Conservation (phyloP, 2,329 filamentous ascomycete species). For the Venturia aucupariae region DNA sequence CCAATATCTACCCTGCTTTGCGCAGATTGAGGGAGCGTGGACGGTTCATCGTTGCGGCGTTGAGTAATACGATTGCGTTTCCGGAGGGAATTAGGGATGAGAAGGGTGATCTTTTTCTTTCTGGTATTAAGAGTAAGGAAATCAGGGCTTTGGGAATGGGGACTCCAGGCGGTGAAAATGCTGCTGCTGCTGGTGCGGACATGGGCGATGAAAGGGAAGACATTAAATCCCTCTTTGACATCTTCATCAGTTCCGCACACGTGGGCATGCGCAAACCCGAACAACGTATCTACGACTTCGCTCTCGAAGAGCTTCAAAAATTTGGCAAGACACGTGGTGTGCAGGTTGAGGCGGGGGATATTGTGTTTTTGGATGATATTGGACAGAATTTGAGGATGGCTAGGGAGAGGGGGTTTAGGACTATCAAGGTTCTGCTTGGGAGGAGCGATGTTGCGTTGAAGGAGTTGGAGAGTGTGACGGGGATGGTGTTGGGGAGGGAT, state of each 20-base stretch:
- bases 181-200: neutral
- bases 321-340: slow-evolving; percentile 39
- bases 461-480: slow-evolving; percentile 67
- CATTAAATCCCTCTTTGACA: slow-evolving; percentile 63
- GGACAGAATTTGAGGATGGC: slow-evolving; percentile 84
- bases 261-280: slow-evolving; percentile 85
- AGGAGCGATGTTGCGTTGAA: slow-evolving; percentile 71
- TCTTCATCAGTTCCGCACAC: slow-evolving; percentile 81
- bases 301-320: slow-evolving; percentile 56
- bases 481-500: slow-evolving; percentile 52
- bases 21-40: slow-evolving; percentile 48
- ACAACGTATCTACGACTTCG: slow-evolving; percentile 66
- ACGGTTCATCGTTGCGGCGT: slow-evolving; percentile 64
- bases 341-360: slow-evolving; percentile 52
- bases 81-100: slow-evolving; percentile 64
- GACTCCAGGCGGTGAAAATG: neutral
- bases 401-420: slow-evolving; percentile 63
- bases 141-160: slow-evolving; percentile 25
- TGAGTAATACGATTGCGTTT: slow-evolving; percentile 87
- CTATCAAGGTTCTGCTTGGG: slow-evolving; percentile 76
- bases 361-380: slow-evolving; percentile 89
- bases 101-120: slow-evolving; percentile 33
- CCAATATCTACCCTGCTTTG: slow-evolving; percentile 80
- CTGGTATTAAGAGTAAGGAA: slow-evolving; percentile 22
- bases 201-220: slow-evolving; percentile 28